Evolutionary conservation across 345 rosid species (phyloP), one percentile per base, ranked within the genome.

Genomic region (Cardamine chenopodiifolia): DNA sequence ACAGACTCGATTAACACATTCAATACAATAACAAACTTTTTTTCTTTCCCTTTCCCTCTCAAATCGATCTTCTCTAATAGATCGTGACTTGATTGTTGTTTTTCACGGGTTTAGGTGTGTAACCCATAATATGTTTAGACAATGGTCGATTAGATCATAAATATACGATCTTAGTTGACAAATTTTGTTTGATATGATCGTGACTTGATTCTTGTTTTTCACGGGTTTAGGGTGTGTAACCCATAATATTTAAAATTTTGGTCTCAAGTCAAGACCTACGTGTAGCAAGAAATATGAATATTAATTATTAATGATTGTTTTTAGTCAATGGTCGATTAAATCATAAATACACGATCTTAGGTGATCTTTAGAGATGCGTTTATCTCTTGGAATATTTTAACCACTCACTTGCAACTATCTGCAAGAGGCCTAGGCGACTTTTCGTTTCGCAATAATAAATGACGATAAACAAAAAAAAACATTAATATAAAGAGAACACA

Each of bases 341-440:
- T 42, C 8, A 42, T n/a, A 35, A 34, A 53, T 37, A 15, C 3
- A 52, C 35, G 22, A 66, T 14, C 10, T 8, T 50, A 14, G 17
- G 22, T 52, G 25, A 37, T 68, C 14, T 15, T 9, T 25, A 25
- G 9, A 32, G 42, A 52, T n/a, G 25, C 39, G 37, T 35, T 8
- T 52, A 17, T 25, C n/a, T 64, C 2, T 11, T 4, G 4, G 6
- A 52, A 28, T 40, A 26, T 72, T 39, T 28, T 14, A 40, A 37
- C 53, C 47, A 35, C 52, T 53, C 48, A 40, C 39, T 32, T 44
- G 39, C 71, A 32, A 65, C 59, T 47, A 18, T 29, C 59, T 74
- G 2, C 72, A 74, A 74, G 50, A 66, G 72, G 32, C 78, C 66
- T 57, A 66, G 13, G 11, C 50, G 59, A 20, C 78, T 57, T 74